A percentile compares a stretch with the other conserved stretches of the same genome.
These are phyloP conservation scores for Phaeosphaeria sp. DNA, from an alignment of 2,329 filamentous ascomycete genomes.

Conservation along the genomic window DNA sequence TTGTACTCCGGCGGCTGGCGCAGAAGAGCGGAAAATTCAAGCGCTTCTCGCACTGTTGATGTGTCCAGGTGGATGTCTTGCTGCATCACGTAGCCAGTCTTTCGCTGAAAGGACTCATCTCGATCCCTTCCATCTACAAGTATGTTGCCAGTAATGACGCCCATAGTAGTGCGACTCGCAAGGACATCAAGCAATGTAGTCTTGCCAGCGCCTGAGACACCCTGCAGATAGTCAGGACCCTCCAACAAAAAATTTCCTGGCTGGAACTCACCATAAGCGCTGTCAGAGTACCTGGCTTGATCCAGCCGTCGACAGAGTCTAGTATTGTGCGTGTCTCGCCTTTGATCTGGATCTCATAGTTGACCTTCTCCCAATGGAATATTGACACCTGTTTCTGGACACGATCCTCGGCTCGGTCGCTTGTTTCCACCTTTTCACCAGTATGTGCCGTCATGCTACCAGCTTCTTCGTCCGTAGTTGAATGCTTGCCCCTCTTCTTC, in stretches of 20 bases:
- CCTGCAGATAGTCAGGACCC: slow-evolving; percentile 51
- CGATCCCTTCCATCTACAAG: slow-evolving; percentile 33
- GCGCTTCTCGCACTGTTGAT: slow-evolving; percentile 36
- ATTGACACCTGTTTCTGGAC: slow-evolving; percentile 45
- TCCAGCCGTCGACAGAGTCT: slow-evolving; percentile 60
- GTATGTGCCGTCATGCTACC: slow-evolving; percentile 38
- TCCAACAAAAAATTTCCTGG: too few species aligned
- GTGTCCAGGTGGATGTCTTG: slow-evolving; percentile 41
- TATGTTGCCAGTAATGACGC: slow-evolving; percentile 35
- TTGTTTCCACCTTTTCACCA: slow-evolving; percentile 35
- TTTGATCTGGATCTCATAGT: slow-evolving; percentile 36
- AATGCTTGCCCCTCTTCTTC: slow-evolving; percentile 34
- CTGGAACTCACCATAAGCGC: slow-evolving; percentile 47
- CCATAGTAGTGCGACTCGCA: slow-evolving; percentile 32
- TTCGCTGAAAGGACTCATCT: slow-evolving; percentile 84
- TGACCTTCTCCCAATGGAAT: slow-evolving; percentile 43
- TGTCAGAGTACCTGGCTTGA: slow-evolving; percentile 60
- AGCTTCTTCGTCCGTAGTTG: slow-evolving; percentile 43
- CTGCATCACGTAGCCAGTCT: slow-evolving; percentile 88
- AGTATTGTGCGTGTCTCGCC: slow-evolving; percentile 57
- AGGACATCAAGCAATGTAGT: slow-evolving; percentile 88
- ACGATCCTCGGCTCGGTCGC: slow-evolving; percentile 34
- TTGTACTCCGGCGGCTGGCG: slow-evolving; percentile 23
- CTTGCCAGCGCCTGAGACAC: slow-evolving; percentile 86
- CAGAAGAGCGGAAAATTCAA: slow-evolving; percentile 53